Base-by-base conservation (phyloP, 805 yeast genomes). In the Teunomyces gatunensis region DNA sequence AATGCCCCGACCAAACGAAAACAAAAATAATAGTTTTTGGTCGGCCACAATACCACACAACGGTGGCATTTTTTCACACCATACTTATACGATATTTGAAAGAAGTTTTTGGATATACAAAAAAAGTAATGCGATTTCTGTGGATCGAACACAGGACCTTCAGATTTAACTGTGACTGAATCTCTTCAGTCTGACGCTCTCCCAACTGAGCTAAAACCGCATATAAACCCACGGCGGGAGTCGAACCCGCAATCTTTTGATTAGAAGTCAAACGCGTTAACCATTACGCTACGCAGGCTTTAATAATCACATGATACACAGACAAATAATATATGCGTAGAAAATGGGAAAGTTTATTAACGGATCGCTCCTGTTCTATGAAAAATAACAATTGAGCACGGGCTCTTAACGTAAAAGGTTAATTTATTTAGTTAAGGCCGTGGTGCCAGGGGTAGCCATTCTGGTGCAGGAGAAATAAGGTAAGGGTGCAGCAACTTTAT, bases 71-170 rank as follows among this genome's bases (percentile, higher is more conserved):
- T 25, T 25, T 6, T 6, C 20, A 18, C 20, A 18, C 20, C 20
- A 18, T 18, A 18, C 20, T 18, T 18, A 18, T 18, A 18, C 20
- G 20, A 18, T 3, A 18, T 4, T 18, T 4, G 20, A 18, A 18
- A 18, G 2, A 18, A 18, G 20, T 18, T 18, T 2, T 18, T 18
- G 20, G 20, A 4, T 18, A 18, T 1, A 20, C 3, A 15, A 27
- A 9, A 12, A 17, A 35, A 41, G 43, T 65, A 60, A 54, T 79
- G 84, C 84, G 81, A 77, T 67, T 77, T 79, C 80, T 82, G 88
- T 81, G 89, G 88, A 81, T 84, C 85, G 89, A 84, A 84, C 89
- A 81, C 88, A 82, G 85, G 87, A 83, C 89, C 89, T 84, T 79
- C 87, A 83, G 87, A 83, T 82, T 82, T 58, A 57, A 58, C 60